Evolutionary conservation across 129 eudicot genomes (phyloP).

Genomic region (Glebionis coronaria): DNA sequence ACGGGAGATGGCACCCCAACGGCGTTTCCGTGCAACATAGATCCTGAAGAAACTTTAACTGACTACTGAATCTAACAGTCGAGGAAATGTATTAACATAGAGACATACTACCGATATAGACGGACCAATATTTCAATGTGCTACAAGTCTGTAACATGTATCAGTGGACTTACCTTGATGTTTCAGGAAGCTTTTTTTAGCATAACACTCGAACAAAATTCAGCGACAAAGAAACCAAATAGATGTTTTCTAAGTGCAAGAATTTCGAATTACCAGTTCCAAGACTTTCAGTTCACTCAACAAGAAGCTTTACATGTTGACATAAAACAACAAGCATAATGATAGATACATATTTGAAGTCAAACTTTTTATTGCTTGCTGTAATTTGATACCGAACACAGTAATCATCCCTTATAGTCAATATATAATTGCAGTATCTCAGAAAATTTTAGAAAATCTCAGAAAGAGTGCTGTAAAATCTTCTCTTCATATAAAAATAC

Average conservation of each 20-base stretch:
- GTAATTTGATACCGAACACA: too few relatives aligned
- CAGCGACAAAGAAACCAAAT: not conserved
- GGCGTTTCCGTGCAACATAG: too few relatives aligned
- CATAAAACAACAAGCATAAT: not conserved
- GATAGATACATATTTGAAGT: not conserved
- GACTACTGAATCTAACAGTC: too few relatives aligned
- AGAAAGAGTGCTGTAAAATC: not conserved
- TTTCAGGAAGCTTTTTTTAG: not conserved
- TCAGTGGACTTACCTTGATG: not conserved
- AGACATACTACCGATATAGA: too few relatives aligned
- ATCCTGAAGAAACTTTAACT: too few relatives aligned
- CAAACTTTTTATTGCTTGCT: too few relatives aligned
- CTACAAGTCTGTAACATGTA: not conserved
- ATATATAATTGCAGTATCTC: too few relatives aligned
- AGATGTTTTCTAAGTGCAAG: not conserved
- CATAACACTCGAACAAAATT: not conserved
- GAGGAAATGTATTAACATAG: too few relatives aligned
- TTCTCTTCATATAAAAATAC: too few relatives aligned
- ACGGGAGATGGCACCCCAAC: too few relatives aligned
- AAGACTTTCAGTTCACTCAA: not conserved
- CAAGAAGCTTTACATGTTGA: not conserved
- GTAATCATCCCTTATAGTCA: too few relatives aligned
- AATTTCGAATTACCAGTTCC: not conserved
- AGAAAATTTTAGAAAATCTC: too few relatives aligned
- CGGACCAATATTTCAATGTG: not conserved